Evolutionary conservation across 2,329 filamentous ascomycete genomes (phyloP).

Genomic region (Pseudogymnoascus sp.): DNA sequence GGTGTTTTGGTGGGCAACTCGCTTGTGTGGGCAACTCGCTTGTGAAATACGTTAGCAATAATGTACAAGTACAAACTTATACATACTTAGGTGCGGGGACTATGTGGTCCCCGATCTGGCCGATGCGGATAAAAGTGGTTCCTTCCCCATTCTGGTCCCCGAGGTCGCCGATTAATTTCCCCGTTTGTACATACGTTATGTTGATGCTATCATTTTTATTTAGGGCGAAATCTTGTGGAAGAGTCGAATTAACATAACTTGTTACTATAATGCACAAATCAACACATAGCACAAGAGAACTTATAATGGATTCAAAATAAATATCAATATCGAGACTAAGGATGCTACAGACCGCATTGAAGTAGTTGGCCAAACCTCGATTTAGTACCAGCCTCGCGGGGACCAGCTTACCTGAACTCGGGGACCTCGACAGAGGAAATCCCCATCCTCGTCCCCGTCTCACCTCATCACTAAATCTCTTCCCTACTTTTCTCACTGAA

Average conservation of each 20-base stretch:
- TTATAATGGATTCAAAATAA: too few species aligned
- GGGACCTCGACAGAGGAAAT: background rate
- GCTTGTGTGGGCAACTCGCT: too few species aligned
- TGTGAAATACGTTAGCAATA: too few species aligned
- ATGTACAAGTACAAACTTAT: background rate
- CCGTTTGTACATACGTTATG: too few species aligned
- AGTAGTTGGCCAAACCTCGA: background rate
- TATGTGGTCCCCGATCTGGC: background rate
- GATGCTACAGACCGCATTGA: background rate
- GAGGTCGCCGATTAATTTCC: too few species aligned
- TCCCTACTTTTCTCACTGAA: background rate
- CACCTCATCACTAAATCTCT: background rate
- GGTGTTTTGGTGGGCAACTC: too few species aligned
- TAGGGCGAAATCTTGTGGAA: background rate
- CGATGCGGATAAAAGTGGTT: too few species aligned
- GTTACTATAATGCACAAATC: background rate
- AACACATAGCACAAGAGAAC: background rate
- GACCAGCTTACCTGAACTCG: background rate
- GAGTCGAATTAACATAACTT: background rate
- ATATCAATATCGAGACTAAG: background rate
- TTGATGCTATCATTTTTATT: background rate
- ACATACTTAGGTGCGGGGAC: background rate
- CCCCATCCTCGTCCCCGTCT: background rate
- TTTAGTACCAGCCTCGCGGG: background rate
- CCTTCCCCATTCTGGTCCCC: too few species aligned